Evolutionary conservation across 768 basidiomycete genomes (phyloP), one percentile per base, ranked within the genome.

Genomic region (Kwoniella newhampshirensis): DNA sequence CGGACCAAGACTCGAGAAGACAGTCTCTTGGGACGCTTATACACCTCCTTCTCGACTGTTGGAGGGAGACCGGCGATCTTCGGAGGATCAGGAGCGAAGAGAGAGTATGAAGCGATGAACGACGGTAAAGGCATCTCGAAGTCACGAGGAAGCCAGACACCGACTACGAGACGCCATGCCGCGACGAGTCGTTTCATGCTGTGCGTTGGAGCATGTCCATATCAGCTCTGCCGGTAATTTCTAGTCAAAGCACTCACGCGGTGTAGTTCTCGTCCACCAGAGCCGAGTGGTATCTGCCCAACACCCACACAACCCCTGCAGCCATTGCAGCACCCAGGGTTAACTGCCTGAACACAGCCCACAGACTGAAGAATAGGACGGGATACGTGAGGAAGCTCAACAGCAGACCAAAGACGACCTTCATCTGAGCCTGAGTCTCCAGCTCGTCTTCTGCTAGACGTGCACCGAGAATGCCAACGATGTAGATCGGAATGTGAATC

Each of bases 351-450:
- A 96, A 81, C 39, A 91, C 72, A 13, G 87, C 85, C 91, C 92
- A 99, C 6, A 94, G 77, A 59, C 84, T 82, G 71, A 89, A 84
- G 79, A 97, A 97, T 30, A 86, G 77, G n/a, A 85, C 74, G 20
- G 90, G 86, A 79, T 97, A 96, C 40, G 88, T 85, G 62, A 89
- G 69, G 55, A 87, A 77, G 36, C 87, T 83, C 51, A 96, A 75
- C 32, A 94, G 68, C 25, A 83, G 65, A 1, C 91, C 91, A 66
- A 94, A 86, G 12, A 88, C 86, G 42, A 96, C 74, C 81, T 99
- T 99, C 80, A 91, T 98, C 81, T 98, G 93, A 41, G 94, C 96
- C 75, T 90, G 87, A 11, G 90, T 87, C 75, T 97, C 94, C 75
- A 97, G 87, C 73, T 97, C 92, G 59, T 91, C 84, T 68, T 87